phyloP scores from a whole-genome alignment of 1,284 basidiomycete species.

The Leccinum solheimii region DNA sequence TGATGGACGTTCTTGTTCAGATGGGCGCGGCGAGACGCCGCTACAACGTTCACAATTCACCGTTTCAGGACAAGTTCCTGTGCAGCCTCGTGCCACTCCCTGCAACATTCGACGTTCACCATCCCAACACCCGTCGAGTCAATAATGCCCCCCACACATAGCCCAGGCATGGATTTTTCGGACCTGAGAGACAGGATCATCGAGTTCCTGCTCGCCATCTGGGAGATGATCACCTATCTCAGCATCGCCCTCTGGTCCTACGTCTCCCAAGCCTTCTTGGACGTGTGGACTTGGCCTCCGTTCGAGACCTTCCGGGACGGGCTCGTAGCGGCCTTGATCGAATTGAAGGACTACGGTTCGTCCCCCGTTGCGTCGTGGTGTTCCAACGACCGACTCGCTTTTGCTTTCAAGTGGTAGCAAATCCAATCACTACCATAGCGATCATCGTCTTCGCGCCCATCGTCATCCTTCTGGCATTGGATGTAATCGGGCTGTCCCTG shows the following conservation, averaged over 20 bases:
- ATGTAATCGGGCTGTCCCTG: not conserved
- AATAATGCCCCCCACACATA: constrained; percentile 20
- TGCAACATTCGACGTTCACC: not conserved
- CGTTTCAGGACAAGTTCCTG: not conserved
- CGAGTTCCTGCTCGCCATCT: constrained; percentile 16
- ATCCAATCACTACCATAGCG: constrained; percentile 14
- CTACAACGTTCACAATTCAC: not conserved
- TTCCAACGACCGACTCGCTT: not conserved
- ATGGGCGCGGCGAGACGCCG: not conserved
- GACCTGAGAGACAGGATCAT: constrained; percentile 17
- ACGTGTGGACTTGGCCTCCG: constrained; percentile 28
- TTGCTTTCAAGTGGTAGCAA: constrained; percentile 5
- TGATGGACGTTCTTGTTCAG: not conserved
- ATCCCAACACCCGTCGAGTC: not conserved
- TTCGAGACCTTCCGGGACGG: constrained; percentile 28
- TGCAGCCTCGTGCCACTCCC: not conserved
- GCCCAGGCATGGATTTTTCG: constrained; percentile 24
- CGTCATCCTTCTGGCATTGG: constrained; percentile 6
- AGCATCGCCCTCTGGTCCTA: constrained; percentile 16
- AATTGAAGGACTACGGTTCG: constrained; percentile 22
- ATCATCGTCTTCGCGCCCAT: constrained; percentile 18
- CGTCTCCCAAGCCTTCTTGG: constrained; percentile 8
- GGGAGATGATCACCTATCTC: constrained; percentile 15
- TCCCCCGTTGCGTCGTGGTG: not conserved
- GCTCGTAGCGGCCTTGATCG: constrained; percentile 12